Evolutionary conservation across 1,139 yeast genomes (phyloP).

Genomic region (Candida frijolesensis): DNA sequence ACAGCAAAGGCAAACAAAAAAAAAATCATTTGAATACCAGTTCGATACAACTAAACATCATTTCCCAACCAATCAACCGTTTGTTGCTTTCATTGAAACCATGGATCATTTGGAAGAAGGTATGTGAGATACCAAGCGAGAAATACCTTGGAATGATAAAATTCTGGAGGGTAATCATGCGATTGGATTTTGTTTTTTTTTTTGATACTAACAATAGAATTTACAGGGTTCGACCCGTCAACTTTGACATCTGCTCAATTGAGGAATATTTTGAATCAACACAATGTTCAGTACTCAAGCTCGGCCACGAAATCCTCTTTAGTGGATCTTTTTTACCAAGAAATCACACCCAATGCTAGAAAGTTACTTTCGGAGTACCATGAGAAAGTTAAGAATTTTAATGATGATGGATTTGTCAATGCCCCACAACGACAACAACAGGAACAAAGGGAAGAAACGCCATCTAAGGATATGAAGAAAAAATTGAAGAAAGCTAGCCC

Average conservation of each 20-base stretch:
- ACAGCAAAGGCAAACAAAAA: conserved; percentile 1
- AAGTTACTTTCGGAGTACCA: conserved; percentile 27
- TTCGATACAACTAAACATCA: too few relatives aligned
- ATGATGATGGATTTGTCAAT: conserved; percentile 25
- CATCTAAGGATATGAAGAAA: too few relatives aligned
- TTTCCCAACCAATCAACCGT: too few relatives aligned
- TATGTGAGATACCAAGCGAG: conserved; percentile 6
- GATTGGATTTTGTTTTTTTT: not conserved
- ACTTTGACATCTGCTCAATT: conserved; percentile 64
- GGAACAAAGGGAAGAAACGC: not conserved
- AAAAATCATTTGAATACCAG: not conserved
- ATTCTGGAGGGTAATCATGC: not conserved
- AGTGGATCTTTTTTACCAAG: conserved; percentile 50
- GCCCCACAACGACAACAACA: not conserved
- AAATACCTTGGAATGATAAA: too few relatives aligned
- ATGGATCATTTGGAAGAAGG: conserved; percentile 17
- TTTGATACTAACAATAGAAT: conserved; percentile 14
- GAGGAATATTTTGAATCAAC: conserved; percentile 59
- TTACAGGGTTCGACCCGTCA: conserved; percentile 61
- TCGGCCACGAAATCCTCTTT: conserved; percentile 66
- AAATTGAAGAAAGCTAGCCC: not conserved
- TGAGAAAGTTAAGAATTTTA: conserved; percentile 19
- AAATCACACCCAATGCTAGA: conserved; percentile 46
- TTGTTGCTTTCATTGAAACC: not conserved
- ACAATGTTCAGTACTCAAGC: conserved; percentile 58